Percentiles rank a stretch among this genome's conserved stretches.
Conservation (phyloP, 768 basidiomycete species). For the Termitomyces sp. region DNA sequence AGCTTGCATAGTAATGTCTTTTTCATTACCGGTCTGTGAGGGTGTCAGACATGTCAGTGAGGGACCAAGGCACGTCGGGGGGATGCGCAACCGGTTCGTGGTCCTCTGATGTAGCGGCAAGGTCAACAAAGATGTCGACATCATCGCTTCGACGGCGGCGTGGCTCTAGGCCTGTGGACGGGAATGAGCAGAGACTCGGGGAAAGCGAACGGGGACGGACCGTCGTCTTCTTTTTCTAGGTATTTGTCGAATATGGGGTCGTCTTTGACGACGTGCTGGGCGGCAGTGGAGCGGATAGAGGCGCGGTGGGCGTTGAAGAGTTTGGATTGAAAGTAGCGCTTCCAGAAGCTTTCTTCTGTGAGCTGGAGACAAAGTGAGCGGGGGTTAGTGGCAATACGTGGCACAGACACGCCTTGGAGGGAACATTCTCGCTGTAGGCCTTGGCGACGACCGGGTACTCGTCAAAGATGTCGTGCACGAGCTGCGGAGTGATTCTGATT, state of each 20-base stretch:
- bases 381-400: not conserved
- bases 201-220: constrained; percentile 35
- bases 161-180: constrained; percentile 65
- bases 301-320: constrained; percentile 94
- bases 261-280: constrained; percentile 81
- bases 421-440: constrained; percentile 92
- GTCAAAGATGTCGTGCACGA: constrained; percentile 95
- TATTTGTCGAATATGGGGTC: constrained; percentile 96
- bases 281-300: constrained; percentile 81
- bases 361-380: constrained; percentile 43
- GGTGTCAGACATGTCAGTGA: not conserved
- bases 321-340: constrained; percentile 93
- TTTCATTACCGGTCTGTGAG: constrained; percentile 77
- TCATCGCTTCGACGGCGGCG: constrained; percentile 57
- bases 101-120: constrained; percentile 87
- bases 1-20: constrained; percentile 93
- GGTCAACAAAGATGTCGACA: constrained; percentile 76
- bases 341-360: constrained; percentile 92
- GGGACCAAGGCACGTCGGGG: not conserved
- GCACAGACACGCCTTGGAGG: constrained; percentile 56
- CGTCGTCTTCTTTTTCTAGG: constrained; percentile 93
- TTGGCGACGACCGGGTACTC: constrained; percentile 94
- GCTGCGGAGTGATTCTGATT: constrained; percentile 84
- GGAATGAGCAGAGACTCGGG: not conserved
- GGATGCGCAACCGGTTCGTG: constrained; percentile 66